phyloP scores from a whole-genome alignment of 768 basidiomycete species.

The Lanmaoa rubissima region DNA sequence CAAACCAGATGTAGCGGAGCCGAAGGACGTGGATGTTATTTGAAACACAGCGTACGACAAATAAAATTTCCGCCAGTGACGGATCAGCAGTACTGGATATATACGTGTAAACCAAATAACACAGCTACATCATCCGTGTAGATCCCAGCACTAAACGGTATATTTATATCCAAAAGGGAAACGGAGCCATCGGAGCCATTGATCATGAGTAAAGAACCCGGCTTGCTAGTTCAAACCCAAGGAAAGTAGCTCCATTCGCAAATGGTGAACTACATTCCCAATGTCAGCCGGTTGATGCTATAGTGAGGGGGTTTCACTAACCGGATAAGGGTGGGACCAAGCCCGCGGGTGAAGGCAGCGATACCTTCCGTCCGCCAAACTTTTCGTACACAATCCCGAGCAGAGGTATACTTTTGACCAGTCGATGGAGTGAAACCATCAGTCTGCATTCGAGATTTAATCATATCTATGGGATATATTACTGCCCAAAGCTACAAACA shows the following conservation, averaged over 20 bases:
- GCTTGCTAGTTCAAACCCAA: conserved; percentile 92
- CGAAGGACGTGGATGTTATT: neutral
- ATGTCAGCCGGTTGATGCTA: conserved; percentile 6
- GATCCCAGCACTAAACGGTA: neutral
- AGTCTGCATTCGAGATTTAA: conserved; percentile 95
- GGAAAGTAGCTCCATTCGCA: conserved; percentile 95
- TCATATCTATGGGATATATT: conserved; percentile 95
- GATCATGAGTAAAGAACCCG: conserved; percentile 51
- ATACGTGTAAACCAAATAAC: neutral
- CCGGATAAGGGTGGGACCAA: conserved; percentile 90
- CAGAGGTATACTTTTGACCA: conserved; percentile 79
- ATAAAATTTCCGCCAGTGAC: neutral
- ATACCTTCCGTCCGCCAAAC: conserved; percentile 84
- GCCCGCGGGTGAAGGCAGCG: conserved; percentile 86
- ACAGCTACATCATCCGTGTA: neutral
- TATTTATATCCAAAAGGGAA: neutral
- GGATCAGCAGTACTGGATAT: neutral
- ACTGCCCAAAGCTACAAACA: conserved; percentile 73
- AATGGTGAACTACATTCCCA: conserved; percentile 74
- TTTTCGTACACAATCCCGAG: conserved; percentile 77
- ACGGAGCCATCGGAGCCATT: neutral
- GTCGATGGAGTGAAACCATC: conserved; percentile 78
- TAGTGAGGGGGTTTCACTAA: conserved; percentile 34
- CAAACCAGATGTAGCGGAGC: neutral
- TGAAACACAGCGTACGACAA: neutral